Evolutionary conservation across 2,329 filamentous ascomycete genomes (phyloP), one percentile per base, ranked within the genome.

Genomic region (Ceratocystis lukuohia): DNA sequence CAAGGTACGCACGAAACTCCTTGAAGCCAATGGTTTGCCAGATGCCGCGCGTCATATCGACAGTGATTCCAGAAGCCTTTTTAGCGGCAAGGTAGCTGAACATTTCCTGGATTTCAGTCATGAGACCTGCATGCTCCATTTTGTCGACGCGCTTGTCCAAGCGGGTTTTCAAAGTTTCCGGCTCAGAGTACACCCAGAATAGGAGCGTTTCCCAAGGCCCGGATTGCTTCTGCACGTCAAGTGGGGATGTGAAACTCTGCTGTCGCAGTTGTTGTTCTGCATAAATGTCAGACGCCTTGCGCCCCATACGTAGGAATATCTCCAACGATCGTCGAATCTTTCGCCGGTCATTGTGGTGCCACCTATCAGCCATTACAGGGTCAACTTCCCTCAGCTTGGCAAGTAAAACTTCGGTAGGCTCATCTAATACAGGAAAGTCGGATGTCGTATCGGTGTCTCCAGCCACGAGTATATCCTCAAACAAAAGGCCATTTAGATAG

Each of bases 1-100:
- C 71, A 28, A 92, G 77, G 72, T 91, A 96, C 0, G 84, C 80
- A 67, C 88, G 82, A 72, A 97, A 88, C 73, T 99, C 91, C 74
- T 95, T 96, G 76, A 91, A 96, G 0, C 94, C 94, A 69, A 99
- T 99, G 0, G 92, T 94, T 65, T 96, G 88, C 91, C 93, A 99
- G 56, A 99, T 95, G 0, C 94, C 95, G 65, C 86, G 85, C 1
- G 84, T 88, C 70, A 84, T 81, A 72, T 97, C 91, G 1, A 94
- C 76, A 0, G 75, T 70, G 1, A 79, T 74, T 0, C 84, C 87
- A 1, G 77, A 71, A 0, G 76, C 73, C 65, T 76, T 77, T 33
- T 66, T 66, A 12, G 61, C 61, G 2, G 45, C 56, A 3, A 76
- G 72, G 61, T 78, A 77, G 1, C 75, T 70, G 68, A 78, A 77